A percentile compares a stretch with the other conserved stretches of the same genome.
Conservation (phyloP, 768 basidiomycete species). For the Megacollybia marginata region DNA sequence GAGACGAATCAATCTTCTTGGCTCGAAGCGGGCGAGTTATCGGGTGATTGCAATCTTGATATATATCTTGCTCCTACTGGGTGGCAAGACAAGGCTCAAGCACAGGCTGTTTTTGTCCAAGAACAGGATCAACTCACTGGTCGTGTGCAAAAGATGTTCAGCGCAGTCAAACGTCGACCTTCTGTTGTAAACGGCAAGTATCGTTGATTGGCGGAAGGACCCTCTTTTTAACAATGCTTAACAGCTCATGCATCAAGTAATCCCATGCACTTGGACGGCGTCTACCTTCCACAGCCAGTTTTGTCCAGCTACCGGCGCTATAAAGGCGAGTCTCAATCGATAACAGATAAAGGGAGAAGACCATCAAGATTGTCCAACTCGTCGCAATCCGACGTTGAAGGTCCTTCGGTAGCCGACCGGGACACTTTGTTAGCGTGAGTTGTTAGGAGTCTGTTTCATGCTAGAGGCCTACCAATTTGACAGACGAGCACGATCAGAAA, state of each 20-base stretch:
- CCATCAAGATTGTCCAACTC: constrained; percentile 17
- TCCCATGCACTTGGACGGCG: constrained; percentile 34
- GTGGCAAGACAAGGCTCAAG: constrained; percentile 39
- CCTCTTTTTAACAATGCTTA: not conserved
- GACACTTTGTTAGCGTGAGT: constrained; percentile 69
- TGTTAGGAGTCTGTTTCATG: constrained; percentile 13
- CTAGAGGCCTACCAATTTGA: not conserved
- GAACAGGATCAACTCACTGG: constrained; percentile 66
- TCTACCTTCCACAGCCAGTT: constrained; percentile 39
- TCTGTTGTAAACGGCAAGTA: not conserved
- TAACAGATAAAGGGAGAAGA: not conserved
- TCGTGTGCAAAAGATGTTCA: constrained; percentile 50
- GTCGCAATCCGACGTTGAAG: constrained; percentile 63
- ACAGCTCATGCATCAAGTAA: not conserved
- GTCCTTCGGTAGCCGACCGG: constrained; percentile 56
- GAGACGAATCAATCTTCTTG: constrained; percentile 36
- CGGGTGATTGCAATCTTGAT: constrained; percentile 55
- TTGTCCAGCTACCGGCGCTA: constrained; percentile 15
- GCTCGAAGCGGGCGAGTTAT: constrained; percentile 56
- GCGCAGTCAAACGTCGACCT: constrained; percentile 5
- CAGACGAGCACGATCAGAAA: not conserved
- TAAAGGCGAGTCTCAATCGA: not conserved
- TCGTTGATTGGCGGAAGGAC: not conserved
- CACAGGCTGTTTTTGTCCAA: constrained; percentile 60
- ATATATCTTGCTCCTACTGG: constrained; percentile 58